A percentile compares a stretch with the other conserved stretches of the same genome.
These are phyloP conservation scores for Helicostylum pulchrum DNA, from an alignment of 192 early-diverging fungal genomes.

Conservation along the genomic window DNA sequence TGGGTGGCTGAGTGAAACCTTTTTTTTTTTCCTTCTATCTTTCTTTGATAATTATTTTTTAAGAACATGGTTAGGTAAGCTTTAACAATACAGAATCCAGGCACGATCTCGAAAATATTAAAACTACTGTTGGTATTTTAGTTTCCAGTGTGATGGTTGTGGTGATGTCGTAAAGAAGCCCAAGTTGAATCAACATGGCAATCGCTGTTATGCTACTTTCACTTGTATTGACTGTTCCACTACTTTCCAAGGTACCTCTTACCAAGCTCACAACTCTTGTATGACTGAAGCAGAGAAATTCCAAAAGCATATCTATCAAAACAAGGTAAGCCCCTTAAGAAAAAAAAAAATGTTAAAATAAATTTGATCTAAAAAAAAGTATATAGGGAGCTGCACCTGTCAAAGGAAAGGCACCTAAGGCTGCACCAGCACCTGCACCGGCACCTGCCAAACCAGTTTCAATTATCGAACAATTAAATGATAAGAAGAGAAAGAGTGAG, in stretches of 20 bases:
- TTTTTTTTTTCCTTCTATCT: not conserved
- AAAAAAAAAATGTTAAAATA: not conserved
- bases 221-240: constrained; percentile 89
- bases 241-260: constrained; percentile 76
- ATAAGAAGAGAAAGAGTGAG: constrained; percentile 34
- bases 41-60: not conserved
- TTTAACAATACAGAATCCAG: not conserved
- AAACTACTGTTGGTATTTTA: not conserved
- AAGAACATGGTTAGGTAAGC: not conserved
- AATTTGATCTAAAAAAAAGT: not conserved
- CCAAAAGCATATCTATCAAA: constrained; percentile 79
- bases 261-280: constrained; percentile 82
- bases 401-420: not conserved
- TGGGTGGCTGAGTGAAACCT: not conserved
- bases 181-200: constrained; percentile 80
- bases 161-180: constrained; percentile 91
- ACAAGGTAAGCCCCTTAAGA: constrained; percentile 47
- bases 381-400: constrained; percentile 20
- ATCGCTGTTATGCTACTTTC: constrained; percentile 85
- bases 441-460: constrained; percentile 27
- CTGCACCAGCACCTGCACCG: not conserved
- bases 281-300: constrained; percentile 95
- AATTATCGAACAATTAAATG: constrained; percentile 42
- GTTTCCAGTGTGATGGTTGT: constrained; percentile 63
- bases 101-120: too few relatives aligned